Percentiles rank a stretch among this genome's conserved stretches.
phyloP scores from a whole-genome alignment of 768 basidiomycete species.

The Lactarius deliciosus region DNA sequence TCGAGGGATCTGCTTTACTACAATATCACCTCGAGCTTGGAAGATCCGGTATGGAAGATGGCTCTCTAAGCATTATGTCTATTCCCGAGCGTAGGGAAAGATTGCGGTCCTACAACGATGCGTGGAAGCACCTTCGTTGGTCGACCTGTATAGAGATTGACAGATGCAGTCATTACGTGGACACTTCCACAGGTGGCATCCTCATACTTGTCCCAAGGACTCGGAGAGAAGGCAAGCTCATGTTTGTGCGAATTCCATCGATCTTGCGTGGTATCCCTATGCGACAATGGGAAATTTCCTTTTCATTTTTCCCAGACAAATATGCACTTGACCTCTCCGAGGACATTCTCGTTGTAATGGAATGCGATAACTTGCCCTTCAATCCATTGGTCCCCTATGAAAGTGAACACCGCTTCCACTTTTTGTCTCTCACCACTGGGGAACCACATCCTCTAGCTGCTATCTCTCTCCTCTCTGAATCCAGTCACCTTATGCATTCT shows the following conservation, averaged over 20 bases:
- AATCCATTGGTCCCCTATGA: background rate
- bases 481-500: background rate
- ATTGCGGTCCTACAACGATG: background rate
- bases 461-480: background rate
- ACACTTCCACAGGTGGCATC: constrained; percentile 8
- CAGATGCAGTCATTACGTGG: background rate
- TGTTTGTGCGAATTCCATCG: constrained; percentile 7
- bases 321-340: constrained; percentile 13
- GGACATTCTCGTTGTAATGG: constrained; percentile 14
- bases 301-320: background rate
- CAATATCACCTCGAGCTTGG: constrained; percentile 17
- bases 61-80: constrained; percentile 1
- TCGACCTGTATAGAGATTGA: constrained; percentile 8
- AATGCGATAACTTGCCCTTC: background rate
- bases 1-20: constrained; percentile 3
- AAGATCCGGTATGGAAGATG: constrained; percentile 10
- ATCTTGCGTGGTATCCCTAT: constrained; percentile 8
- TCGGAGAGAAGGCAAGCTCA: constrained; percentile 3
- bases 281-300: constrained; percentile 19
- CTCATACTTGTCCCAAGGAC: background rate
- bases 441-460: constrained; percentile 17
- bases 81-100: constrained; percentile 11
- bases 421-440: constrained; percentile 17
- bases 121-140: constrained; percentile 9
- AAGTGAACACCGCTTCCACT: constrained; percentile 2